Base-by-base conservation (phyloP, 2,329 filamentous ascomycete genomes). In the Neospermospora avenae region DNA sequence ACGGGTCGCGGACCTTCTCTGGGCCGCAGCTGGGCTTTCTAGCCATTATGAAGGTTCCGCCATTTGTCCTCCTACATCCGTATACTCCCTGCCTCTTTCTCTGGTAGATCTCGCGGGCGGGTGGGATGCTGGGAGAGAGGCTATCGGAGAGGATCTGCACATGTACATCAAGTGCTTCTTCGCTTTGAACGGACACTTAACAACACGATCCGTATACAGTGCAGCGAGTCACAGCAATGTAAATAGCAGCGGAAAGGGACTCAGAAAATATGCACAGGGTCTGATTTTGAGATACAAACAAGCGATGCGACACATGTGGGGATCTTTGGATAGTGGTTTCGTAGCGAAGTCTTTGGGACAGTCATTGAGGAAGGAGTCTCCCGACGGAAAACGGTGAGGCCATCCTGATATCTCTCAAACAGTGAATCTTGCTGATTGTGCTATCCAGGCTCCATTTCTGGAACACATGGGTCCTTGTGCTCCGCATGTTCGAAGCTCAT, bases 91-190 rank as follows among this genome's bases (percentile, higher is more conserved):
- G 0, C 84, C 87, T 1, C 80, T 91, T 42, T 80, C 83, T 48
- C 75, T 91, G 16, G 82, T 87, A 42, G 86, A 89, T 67, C 80
- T 83, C 28, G 87, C 89, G 31, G 85, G 86, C 10, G 88, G 88
- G 25, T 91, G 87, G 88, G 88, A 90, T 70, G 83, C 83, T 57
- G 86, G 84, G 55, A 80, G 83, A 1, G 87, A 89, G 62, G 87
- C 88, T 20, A 90, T 91, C 66, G 88, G 88, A 45, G 88, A 91
- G 73, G 88, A 90, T 69, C 74, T 90, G 69, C 88, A 91, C 76
- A 90, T 90, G 88, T 88, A 88, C 70, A 79, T 90, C 63, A 90
- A 90, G 77, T 90, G 86, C 72, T 90, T 90, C 76, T 90, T 90
- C 65, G 85, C 86, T 0, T 80, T 89, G 18, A 88, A 87, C 63